Base-by-base conservation (phyloP, 1,284 basidiomycete genomes). In the Boletus putidus region DNA sequence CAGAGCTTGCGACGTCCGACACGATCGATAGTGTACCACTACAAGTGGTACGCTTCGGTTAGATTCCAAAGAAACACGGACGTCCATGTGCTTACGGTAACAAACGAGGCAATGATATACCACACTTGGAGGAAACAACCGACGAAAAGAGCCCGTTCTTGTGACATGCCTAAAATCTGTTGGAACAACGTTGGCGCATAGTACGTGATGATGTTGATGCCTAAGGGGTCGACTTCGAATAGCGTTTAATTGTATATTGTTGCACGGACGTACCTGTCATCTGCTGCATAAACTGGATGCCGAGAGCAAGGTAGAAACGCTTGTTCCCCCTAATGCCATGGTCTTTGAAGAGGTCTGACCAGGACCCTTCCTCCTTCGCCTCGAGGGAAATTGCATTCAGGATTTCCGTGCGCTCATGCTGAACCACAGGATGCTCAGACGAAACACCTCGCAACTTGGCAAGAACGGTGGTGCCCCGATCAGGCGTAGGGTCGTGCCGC, bases 201-300 rank as follows among this genome's bases (percentile, higher is more conserved):
- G 45, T 62, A 65, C 16, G 62, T 65, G 12, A 62, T 8, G 36
- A 65, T 62, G 29, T 62, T 62, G 46, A 65, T 65, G 25, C 61
- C 62, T 65, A 29, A 25, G 3, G 12, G 18, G 23, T 27, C 8
- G 10, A n/a, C n/a, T n/a, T 45, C 5, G 25, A 39, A 35, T 10
- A 16, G 16, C 2, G 27, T 21, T 16, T n/a, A n/a, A 46, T 35
- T 37, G 12, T 14, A 42, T 25, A 18, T 12, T 8, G 21, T 44
- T 40, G 7, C 12, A n/a, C n/a, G n/a, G 29, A 27, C 58, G 4
- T 44, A 61, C 61, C 62, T 11, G 61, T 56, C 62, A 62, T 61
- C 20, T 62, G 62, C 29, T 62, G 61, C 62, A 62, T 64, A 27
- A 62, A 62, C 23, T 64, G 61, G 15, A 62, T 64, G 9, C 62